Percentiles rank a stretch among this genome's conserved stretches.
Conservation (phyloP, 352 stramenopile species). For the Globisporangium parvum region DNA sequence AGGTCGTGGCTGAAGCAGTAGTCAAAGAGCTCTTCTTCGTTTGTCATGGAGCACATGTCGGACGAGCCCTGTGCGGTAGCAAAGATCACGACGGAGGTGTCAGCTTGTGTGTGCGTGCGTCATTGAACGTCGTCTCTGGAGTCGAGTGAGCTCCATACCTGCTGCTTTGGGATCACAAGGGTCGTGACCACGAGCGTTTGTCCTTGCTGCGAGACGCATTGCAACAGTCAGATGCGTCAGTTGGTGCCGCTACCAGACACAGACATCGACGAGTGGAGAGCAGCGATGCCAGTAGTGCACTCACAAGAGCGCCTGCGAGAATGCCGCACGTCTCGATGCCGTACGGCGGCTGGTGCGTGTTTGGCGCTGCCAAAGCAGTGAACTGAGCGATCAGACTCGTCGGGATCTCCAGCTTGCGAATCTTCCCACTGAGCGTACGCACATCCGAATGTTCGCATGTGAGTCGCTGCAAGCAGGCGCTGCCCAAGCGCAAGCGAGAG, state of each 20-base stretch:
- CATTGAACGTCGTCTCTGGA: neutral
- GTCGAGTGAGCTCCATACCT: slow-evolving; percentile 24
- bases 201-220: slow-evolving; percentile 32
- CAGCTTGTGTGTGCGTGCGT: neutral
- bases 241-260: neutral
- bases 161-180: slow-evolving; percentile 86
- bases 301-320: slow-evolving; percentile 73
- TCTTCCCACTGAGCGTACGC: slow-evolving; percentile 32
- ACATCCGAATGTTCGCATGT: no score
- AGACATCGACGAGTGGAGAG: no score
- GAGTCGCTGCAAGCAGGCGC: neutral
- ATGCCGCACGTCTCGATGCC: slow-evolving; percentile 91
- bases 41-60: slow-evolving; percentile 83
- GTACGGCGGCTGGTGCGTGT: slow-evolving; percentile 65
- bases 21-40: slow-evolving; percentile 86
- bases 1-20: slow-evolving; percentile 84
- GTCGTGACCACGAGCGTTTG: slow-evolving; percentile 66
- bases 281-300: no score
- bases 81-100: no score
- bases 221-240: neutral
- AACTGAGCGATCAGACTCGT: slow-evolving; percentile 70
- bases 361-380: slow-evolving; percentile 66
- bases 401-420: slow-evolving; percentile 66
- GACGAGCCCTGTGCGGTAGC: slow-evolving; percentile 51
- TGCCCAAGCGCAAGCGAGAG: neutral